These are phyloP conservation scores for Leishmania arabica DNA, from an alignment of 208 protist species.

Conservation along the genomic window DNA sequence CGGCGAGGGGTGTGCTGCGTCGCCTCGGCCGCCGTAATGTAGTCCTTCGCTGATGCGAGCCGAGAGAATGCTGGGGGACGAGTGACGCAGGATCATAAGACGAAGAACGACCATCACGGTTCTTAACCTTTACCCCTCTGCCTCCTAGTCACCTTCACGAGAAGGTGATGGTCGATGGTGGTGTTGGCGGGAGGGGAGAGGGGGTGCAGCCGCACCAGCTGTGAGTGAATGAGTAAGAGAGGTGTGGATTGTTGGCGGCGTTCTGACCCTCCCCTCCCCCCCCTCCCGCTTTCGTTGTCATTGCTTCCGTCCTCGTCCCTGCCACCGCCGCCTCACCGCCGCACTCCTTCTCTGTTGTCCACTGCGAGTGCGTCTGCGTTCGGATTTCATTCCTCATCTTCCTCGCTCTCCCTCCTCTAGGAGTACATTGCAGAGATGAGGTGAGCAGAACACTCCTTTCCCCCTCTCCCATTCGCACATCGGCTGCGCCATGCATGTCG, in stretches of 20 bases:
- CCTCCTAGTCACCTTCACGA: neutral
- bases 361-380: neutral
- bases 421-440: neutral
- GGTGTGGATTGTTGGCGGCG: neutral
- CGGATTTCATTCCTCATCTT: neutral
- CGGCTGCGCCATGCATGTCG: neutral
- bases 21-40: constrained; percentile 3
- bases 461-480: neutral
- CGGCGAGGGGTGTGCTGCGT: neutral
- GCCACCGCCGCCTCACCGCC: neutral
- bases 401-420: neutral
- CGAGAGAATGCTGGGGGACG: neutral
- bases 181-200: neutral
- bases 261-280: neutral
- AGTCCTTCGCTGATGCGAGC: constrained; percentile 1
- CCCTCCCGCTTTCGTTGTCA: neutral
- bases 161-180: neutral
- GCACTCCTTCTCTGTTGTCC: neutral
- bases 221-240: neutral
- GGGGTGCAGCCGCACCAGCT: neutral
- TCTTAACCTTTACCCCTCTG: neutral
- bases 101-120: neutral
- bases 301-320: neutral
- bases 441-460: neutral
- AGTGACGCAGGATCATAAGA: neutral